Conservation (phyloP, 192 early-diverging fungal genomes). For the Kappamyces sp. region DNA sequence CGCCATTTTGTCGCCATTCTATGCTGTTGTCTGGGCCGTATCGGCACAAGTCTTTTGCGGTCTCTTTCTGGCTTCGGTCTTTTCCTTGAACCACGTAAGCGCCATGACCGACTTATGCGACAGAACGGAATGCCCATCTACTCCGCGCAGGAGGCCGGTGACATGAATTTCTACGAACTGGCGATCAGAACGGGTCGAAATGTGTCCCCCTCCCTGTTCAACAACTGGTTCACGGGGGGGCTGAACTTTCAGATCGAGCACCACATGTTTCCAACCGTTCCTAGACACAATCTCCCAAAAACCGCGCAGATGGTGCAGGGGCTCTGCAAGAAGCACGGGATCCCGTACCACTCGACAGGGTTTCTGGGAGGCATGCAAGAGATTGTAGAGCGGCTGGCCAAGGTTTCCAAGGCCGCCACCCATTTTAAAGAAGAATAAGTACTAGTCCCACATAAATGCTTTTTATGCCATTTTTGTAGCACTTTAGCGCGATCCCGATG, state of each 20-base stretch:
- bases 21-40: conserved; percentile 52
- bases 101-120: not conserved
- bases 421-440: conserved; percentile 15
- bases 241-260: conserved; percentile 85
- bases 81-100: conserved; percentile 69
- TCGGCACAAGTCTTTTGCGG: conserved; percentile 63
- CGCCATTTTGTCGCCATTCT: conserved; percentile 26
- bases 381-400: conserved; percentile 50
- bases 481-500: no score
- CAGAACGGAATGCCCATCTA: conserved; percentile 79
- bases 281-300: conserved; percentile 64
- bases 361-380: conserved; percentile 56
- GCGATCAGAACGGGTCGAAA: conserved; percentile 75
- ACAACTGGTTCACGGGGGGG: conserved; percentile 71
- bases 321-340: conserved; percentile 61
- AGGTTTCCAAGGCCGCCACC: conserved; percentile 36
- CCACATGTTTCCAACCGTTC: conserved; percentile 79
- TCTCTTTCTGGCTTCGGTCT: conserved; percentile 66
- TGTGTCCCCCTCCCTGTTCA: conserved; percentile 52
- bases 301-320: conserved; percentile 56
- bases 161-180: conserved; percentile 70
- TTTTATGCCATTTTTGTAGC: no score
- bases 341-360: conserved; percentile 59
- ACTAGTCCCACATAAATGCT: no score
- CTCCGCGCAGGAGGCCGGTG: conserved; percentile 50